phyloP scores from a whole-genome alignment of 192 early-diverging fungal species.

The Coemansia umbellata region DNA sequence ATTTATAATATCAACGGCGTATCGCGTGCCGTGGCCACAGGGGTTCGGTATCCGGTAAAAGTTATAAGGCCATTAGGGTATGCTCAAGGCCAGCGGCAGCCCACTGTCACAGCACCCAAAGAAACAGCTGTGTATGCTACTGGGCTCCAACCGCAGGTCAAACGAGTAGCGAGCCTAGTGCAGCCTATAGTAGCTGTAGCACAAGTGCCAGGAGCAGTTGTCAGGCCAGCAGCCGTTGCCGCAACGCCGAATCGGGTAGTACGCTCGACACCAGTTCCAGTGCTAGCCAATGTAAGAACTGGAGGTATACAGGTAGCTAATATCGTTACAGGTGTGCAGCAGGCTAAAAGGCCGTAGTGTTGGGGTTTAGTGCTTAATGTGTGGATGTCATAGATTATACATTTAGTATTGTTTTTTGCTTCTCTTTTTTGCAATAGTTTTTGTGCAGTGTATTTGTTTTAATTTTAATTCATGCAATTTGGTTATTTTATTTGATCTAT shows the following conservation, averaged over 20 bases:
- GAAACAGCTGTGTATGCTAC: neutral
- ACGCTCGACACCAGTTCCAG: too few species aligned
- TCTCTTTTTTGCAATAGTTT: too few species aligned
- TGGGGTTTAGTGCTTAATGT: too few species aligned
- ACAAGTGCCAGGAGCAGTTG: neutral
- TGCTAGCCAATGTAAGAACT: too few species aligned
- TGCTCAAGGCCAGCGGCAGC: neutral
- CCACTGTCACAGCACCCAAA: neutral
- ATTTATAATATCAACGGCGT: constrained; percentile 23
- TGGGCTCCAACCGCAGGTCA: neutral
- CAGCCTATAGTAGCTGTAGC: neutral
- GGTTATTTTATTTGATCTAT: too few species aligned
- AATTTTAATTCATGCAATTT: neutral
- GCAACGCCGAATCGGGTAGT: too few species aligned
- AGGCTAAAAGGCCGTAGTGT: too few species aligned
- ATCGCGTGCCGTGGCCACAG: neutral
- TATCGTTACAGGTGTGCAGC: too few species aligned
- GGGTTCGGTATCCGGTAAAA: neutral
- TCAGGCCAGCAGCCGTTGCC: neutral
- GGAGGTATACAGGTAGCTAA: too few species aligned
- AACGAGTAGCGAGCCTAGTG: neutral
- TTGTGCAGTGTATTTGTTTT: neutral
- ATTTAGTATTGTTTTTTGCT: too few species aligned
- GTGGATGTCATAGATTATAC: too few species aligned
- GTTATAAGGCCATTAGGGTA: neutral